Conservation (phyloP, 495 filamentous ascomycete species). For the Aspergillus homomorphus region DNA sequence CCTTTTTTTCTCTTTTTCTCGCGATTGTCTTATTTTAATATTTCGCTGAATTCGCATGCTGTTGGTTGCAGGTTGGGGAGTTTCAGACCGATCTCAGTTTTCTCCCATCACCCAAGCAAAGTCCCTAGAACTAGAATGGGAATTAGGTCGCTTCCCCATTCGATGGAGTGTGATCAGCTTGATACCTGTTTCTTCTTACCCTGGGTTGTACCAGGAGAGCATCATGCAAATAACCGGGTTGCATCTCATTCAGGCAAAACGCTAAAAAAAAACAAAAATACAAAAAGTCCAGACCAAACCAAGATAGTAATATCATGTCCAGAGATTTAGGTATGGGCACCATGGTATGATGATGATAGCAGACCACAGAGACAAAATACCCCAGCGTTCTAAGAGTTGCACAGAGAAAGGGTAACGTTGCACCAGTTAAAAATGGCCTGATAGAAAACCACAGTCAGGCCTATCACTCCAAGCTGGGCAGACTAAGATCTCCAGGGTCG, state of each 20-base stretch:
- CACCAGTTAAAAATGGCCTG: conserved; percentile 14
- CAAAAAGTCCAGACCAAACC: neutral
- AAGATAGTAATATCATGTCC: neutral
- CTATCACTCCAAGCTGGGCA: conserved; percentile 13
- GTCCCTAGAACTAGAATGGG: conserved; percentile 7
- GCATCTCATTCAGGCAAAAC: conserved; percentile 14
- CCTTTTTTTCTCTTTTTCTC: conserved; percentile 8
- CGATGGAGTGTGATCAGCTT: conserved; percentile 13
- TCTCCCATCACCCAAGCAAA: conserved; percentile 15
- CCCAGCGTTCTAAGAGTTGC: conserved; percentile 21
- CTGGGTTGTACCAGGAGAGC: conserved; percentile 19
- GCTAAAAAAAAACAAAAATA: neutral
- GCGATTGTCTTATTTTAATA: neutral
- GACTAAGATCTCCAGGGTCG: conserved; percentile 10
- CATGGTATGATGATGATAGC: conserved; percentile 15
- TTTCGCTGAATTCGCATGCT: conserved; percentile 2
- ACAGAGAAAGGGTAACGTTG: conserved; percentile 21
- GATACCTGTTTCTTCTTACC: conserved; percentile 15
- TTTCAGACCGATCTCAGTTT: conserved; percentile 11
- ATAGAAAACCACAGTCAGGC: conserved; percentile 17
- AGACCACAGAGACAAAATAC: conserved; percentile 19
- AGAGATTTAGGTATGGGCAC: conserved; percentile 14
- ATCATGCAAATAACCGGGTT: conserved; percentile 22
- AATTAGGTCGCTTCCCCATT: conserved; percentile 12
- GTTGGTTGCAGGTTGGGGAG: conserved; percentile 1